A percentile compares a stretch with the other conserved stretches of the same genome.
These are phyloP conservation scores for Porphyrellus cyaneotinctus DNA, from an alignment of 768 basidiomycete genomes.

Conservation along the genomic window DNA sequence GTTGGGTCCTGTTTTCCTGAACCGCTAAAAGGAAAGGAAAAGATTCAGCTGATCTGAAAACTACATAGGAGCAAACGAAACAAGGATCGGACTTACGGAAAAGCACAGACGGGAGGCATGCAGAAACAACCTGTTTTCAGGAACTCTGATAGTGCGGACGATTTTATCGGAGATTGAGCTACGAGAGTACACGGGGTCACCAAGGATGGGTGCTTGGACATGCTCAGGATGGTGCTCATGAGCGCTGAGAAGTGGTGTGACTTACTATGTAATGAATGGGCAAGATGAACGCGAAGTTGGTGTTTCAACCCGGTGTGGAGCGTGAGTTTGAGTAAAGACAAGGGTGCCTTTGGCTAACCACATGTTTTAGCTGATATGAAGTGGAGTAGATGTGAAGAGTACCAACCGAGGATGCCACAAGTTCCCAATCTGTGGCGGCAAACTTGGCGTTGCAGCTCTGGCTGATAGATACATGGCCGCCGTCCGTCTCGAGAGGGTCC, in stretches of 20 bases:
- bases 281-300: conserved; percentile 64
- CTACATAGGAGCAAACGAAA: background rate
- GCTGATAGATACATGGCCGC: conserved; percentile 41
- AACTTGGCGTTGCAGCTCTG: conserved; percentile 33
- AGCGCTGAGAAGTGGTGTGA: background rate
- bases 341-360: conserved; percentile 38
- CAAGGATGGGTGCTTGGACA: conserved; percentile 58
- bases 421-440: conserved; percentile 48
- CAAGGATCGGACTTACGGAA: conserved; percentile 37
- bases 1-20: conserved; percentile 38
- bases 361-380: conserved; percentile 26
- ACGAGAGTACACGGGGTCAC: conserved; percentile 51
- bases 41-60: background rate
- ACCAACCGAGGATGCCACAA: conserved; percentile 56
- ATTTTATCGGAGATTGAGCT: conserved; percentile 33
- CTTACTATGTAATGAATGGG: conserved; percentile 47
- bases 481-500: conserved; percentile 36
- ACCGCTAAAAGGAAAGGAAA: conserved; percentile 38
- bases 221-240: conserved; percentile 10
- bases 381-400: conserved; percentile 7
- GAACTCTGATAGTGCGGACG: conserved; percentile 29
- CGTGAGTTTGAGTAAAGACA: conserved; percentile 54
- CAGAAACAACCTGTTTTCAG: conserved; percentile 50
- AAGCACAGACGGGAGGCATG: conserved; percentile 59
- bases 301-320: conserved; percentile 66